A percentile compares a stretch with the other conserved stretches of the same genome.
phyloP scores from a whole-genome alignment of 768 basidiomycete species.

The Atractiella rhizophila region DNA sequence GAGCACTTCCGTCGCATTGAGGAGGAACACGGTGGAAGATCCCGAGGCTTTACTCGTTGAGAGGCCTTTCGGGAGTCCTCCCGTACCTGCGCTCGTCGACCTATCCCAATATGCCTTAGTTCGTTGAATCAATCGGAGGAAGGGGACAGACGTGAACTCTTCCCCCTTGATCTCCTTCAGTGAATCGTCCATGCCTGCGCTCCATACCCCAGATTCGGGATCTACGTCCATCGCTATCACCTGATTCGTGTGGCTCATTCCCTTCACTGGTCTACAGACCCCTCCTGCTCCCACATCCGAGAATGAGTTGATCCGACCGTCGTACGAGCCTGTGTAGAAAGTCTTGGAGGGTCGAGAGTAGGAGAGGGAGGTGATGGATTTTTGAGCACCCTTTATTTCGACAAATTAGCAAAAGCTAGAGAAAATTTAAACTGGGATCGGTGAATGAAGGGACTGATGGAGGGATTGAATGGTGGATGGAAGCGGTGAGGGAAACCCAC shows the following conservation, averaged over 20 bases:
- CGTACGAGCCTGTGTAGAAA: conserved; percentile 37
- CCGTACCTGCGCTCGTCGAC: no score
- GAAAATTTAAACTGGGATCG: neutral
- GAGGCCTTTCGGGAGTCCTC: no score
- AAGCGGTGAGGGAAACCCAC: conserved; percentile 23
- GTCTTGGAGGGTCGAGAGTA: conserved; percentile 15
- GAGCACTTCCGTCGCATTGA: no score
- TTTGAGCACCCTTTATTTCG: conserved; percentile 35
- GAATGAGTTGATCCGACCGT: conserved; percentile 48
- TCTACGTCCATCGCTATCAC: conserved; percentile 37
- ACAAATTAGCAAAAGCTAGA: no score
- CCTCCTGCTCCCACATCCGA: conserved; percentile 29
- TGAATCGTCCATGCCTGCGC: conserved; percentile 55
- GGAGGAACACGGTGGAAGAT: no score
- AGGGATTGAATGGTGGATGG: neutral
- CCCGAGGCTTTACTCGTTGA: no score
- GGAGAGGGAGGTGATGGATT: conserved; percentile 38
- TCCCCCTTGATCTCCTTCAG: conserved; percentile 37
- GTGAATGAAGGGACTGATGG: neutral
- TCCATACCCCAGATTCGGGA: conserved; percentile 32
- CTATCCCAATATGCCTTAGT: no score
- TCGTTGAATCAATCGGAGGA: no score
- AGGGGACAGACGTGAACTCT: conserved; percentile 29
- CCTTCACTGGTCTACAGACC: conserved; percentile 25
- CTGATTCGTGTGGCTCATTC: conserved; percentile 44